Evolutionary conservation across 352 stramenopile genomes (phyloP).

Genomic region (Globisporangium apiculatum): DNA sequence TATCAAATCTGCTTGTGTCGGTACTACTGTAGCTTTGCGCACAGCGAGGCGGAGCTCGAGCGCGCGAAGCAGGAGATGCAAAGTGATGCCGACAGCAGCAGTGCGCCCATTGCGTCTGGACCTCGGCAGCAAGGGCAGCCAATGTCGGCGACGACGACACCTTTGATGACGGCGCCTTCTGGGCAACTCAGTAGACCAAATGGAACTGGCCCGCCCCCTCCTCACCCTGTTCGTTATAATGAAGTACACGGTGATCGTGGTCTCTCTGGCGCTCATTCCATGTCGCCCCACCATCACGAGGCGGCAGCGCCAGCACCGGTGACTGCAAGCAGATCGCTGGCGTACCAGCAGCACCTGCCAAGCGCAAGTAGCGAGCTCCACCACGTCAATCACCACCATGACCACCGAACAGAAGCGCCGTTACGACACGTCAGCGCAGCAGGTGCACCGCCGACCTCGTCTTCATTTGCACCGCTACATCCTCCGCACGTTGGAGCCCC

Average conservation of each 20-base stretch:
- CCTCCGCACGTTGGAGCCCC: neutral
- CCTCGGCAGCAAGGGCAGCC: neutral
- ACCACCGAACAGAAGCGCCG: neutral
- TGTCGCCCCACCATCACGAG: slow-evolving; percentile 26
- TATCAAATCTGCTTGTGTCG: too few species aligned
- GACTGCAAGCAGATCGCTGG: neutral
- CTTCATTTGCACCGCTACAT: too few species aligned
- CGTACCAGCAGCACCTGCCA: neutral
- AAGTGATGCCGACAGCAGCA: slow-evolving; percentile 4
- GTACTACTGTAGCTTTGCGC: slow-evolving; percentile 49
- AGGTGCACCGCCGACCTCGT: too few species aligned
- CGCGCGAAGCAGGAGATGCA: neutral
- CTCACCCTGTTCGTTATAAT: slow-evolving; percentile 39
- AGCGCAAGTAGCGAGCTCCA: neutral
- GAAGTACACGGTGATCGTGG: slow-evolving; percentile 45
- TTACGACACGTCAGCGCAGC: too few species aligned
- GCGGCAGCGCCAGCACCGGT: neutral
- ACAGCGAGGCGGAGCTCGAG: slow-evolving; percentile 63
- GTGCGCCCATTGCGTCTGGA: neutral
- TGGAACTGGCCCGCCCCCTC: slow-evolving; percentile 21
- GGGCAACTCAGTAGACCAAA: slow-evolving; percentile 47
- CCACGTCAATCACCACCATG: neutral
- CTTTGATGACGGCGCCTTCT: too few species aligned
- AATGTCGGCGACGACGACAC: too few species aligned
- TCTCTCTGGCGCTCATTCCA: slow-evolving; percentile 31